Percentiles rank a stretch among this genome's conserved stretches.
phyloP scores from a whole-genome alignment of 176 grass and related monocot genomes.

The Cenchrus fungigraminus region DNA sequence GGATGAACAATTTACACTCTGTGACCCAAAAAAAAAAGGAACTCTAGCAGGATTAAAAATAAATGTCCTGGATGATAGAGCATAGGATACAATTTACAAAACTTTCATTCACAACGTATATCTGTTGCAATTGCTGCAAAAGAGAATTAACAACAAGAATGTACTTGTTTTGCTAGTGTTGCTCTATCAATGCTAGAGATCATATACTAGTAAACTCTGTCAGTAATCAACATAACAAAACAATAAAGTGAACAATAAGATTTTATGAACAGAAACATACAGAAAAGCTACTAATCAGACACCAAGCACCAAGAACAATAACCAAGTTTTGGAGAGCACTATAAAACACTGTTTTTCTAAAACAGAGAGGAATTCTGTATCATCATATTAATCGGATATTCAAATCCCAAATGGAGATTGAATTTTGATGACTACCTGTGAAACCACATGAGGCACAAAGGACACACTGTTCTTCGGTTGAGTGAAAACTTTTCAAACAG shows the following conservation, averaged over 20 bases:
- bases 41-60: constrained; percentile 17
- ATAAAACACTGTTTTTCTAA: neutral
- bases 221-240: neutral
- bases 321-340: neutral
- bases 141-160: neutral
- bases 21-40: neutral
- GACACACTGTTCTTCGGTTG: constrained; percentile 24
- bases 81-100: neutral
- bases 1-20: neutral
- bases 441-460: neutral
- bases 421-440: neutral
- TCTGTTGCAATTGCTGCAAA: neutral
- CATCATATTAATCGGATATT: neutral
- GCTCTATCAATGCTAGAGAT: neutral
- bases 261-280: neutral
- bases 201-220: neutral
- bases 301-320: constrained; percentile 4
- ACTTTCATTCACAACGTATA: neutral
- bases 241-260: constrained; percentile 17
- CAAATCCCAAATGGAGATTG: neutral
- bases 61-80: neutral
- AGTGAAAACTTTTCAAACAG: neutral
- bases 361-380: neutral
- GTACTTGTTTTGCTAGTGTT: neutral
- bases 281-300: constrained; percentile 16